Base-by-base conservation (phyloP, 1,284 basidiomycete species). In the Cyathus pygmaeus region DNA sequence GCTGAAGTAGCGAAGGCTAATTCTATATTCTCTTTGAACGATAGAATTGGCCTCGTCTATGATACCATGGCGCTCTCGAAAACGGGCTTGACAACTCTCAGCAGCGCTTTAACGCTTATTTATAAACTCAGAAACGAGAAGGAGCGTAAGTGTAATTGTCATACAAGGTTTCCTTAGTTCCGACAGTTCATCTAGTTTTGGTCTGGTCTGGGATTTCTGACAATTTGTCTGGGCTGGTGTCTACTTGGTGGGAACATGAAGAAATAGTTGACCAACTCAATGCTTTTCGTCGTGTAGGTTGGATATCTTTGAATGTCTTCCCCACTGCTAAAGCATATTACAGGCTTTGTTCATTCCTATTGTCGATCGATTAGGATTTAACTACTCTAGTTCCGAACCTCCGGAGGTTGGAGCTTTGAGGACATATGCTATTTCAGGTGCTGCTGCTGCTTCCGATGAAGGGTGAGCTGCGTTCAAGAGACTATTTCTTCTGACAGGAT, bases 181-280 rank as follows among this genome's bases (percentile, higher is more conserved):
- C 9, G 10, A 9, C 7, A 26, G 10, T 19, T 10, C 9, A 53
- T 49, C 10, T 59, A 93, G 92, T 88, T 75, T 81, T 93, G 59
- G 89, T 93, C n/a, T 94, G 91, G 92, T 80, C 86, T 51, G 86
- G 87, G 59, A 87, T 94, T 52, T 74, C 83, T 2, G 78, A 81
- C 10, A 87, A 85, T 52, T 74, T 97, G 56, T 72, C 73, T 54
- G 81, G 82, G 44, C 76, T 97, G 53, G 73, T 81, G n/a, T 85
- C 82, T 17, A 88, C 89, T 2, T 98, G 95, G 94, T 98, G 93
- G 92, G 96, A 98, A 78, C 82, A 94, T 63, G 73, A 87, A 36
- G 75, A 83, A 4, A 84, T 92, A 46, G 80, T 87, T 4, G 84
- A 89, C 23, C 82, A 84, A 46, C 73, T 96, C 64, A 83, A 92